Evolutionary conservation across 2,329 filamentous ascomycete species (phyloP), one percentile per base, ranked within the genome.

Genomic region (Davidsoniella eucalypti): DNA sequence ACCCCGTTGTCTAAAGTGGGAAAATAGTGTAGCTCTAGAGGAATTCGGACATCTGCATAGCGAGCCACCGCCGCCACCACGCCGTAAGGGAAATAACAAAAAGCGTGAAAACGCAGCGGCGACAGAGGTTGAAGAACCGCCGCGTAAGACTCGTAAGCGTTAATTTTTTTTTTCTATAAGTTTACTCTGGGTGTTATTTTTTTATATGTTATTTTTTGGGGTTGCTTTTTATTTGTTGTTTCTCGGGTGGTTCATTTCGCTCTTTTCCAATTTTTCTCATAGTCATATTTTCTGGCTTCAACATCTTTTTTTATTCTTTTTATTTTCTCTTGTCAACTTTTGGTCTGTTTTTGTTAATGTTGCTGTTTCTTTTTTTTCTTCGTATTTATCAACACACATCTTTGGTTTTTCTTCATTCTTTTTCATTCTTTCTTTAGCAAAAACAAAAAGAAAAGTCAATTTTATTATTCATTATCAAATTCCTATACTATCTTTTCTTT

Each of bases 41-140:
- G 72, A 77, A 52, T 57, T 76, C 16, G 75, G 75, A 1, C 73
- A 78, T 52, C 60, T 78, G 36, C 75, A 79, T 59, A 73, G 70
- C 54, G 66, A 75, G 52, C 67, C 71, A 26, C 71, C 70, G 1
- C 69, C 69, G 4, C 65, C 71, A 54, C 58, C 51, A 18, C 41
- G 66, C 18, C 65, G 67, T 56, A 78, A 76, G 62, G 67, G 69
- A 54, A 67, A 64, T 25, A 37, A 44, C 14, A 69, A 67, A 59
- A 76, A 75, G 61, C 67, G 71, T 49, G 70, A 72, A 58, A 68
- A 66, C 25, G 54, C 56, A 46, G 58, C 54, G 17, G 51, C 53
- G 9, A 52, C 50, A 4, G 55, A 57, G 6, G 56, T 53, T 3
- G 55, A 55, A 9, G 55, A 55, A 23, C 58, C 58, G 25, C 55